Evolutionary conservation across 2,329 filamentous ascomycete species (phyloP).

Genomic region (Phaeophleospora eucalypticola): DNA sequence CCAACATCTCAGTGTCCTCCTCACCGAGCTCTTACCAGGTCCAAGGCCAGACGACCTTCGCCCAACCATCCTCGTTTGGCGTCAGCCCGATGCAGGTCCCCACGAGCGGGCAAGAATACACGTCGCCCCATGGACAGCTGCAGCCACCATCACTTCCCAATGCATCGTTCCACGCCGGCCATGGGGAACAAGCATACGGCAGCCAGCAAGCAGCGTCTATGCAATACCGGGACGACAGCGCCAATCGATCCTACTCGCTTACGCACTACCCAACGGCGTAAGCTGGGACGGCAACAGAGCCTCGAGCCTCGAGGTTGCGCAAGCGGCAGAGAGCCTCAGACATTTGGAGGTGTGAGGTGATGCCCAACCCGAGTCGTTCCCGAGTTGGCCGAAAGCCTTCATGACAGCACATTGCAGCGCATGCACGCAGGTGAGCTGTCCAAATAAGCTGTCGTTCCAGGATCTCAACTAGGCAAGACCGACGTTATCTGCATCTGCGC

Average conservation of each 20-base stretch:
- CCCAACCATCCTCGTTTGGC: constrained; percentile 17
- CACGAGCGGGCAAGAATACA: constrained; percentile 18
- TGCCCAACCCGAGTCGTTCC: no score
- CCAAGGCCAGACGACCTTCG: constrained; percentile 13
- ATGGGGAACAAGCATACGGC: constrained; percentile 21
- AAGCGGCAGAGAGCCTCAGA: no score
- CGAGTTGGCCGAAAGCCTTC: no score
- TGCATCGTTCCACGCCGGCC: constrained; percentile 18
- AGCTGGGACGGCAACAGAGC: no score
- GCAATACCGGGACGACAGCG: constrained; percentile 25
- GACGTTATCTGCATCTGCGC: no score
- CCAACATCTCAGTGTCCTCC: constrained; percentile 24
- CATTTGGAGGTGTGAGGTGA: no score
- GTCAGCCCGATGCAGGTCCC: constrained; percentile 23
- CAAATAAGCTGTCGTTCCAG: no score
- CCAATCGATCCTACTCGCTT: constrained; percentile 21
- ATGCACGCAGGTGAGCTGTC: no score
- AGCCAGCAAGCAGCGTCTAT: constrained; percentile 16
- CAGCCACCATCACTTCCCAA: constrained; percentile 24
- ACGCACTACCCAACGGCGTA: constrained; percentile 25
- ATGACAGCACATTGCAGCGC: no score
- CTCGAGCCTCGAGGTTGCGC: no score
- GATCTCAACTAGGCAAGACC: no score
- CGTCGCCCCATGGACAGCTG: constrained; percentile 24
- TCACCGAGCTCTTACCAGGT: constrained; percentile 22